Evolutionary conservation across 2,329 filamentous ascomycete genomes (phyloP), one percentile per base, ranked within the genome.

Genomic region (Fusarium nurragi): DNA sequence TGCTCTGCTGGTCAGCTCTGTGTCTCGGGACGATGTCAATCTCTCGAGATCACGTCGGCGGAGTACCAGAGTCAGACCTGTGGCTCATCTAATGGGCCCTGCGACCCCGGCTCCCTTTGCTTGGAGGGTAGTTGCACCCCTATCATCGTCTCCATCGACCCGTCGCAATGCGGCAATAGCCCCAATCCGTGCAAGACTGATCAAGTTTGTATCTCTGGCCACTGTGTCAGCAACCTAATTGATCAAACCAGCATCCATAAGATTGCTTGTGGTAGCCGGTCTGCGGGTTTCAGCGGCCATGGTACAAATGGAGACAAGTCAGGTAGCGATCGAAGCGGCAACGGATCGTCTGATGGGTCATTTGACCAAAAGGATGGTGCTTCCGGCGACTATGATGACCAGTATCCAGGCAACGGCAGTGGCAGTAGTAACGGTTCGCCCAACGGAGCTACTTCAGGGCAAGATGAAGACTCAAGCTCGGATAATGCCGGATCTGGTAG

Each of bases 1-100:
- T 67, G 65, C 10, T 65, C 37, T 14, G 21, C 60, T 21, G 65
- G 64, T 1, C 45, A 67, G 18, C 43, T 67, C 1, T 67, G 65
- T 5, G 40, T 68, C 8, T 62, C 64, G 7, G 51, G 56, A 21
- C 14, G 18, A 14, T 67, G 65, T 10, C 36, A 53, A 37, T 40
- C 30, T 25, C 45, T 67, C 5, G 40, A 48, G 0, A 37, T 64
- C 12, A 60, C 54, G 10, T 37, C 53, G 5, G 40, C 51, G 6
- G 43, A 37, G 18, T 22, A 51, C 4, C n/a, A 53, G 19, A 28
- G 11, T 6, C n/a, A 26, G 3, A 22, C 44, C 2, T 67, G 64
- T 22, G 60, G 57, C 14, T 25, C 14, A 9, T 60, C 49, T 9
- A n/a, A 39, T 4, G 10, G 30, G 8, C 49, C 23, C 18, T 67